Evolutionary conservation across 2,329 filamentous ascomycete species (phyloP).

Genomic region (Paecilomyces dactylethromorphus): DNA sequence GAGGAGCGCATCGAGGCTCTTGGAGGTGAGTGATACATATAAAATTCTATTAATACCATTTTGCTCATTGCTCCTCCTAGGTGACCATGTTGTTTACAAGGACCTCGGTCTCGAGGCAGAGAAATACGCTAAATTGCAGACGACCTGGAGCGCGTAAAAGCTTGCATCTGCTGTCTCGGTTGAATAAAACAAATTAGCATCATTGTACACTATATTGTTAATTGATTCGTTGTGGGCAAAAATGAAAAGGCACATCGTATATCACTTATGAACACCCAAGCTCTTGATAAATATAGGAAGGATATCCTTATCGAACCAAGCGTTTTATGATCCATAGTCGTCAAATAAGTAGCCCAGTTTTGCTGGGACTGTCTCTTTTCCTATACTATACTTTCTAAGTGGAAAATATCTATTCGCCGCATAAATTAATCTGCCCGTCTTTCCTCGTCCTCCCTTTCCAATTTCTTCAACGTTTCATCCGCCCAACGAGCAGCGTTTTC

Average conservation of each 20-base stretch:
- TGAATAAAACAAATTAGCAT: background rate
- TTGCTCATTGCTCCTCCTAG: constrained; percentile 21
- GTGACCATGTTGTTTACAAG: constrained; percentile 54
- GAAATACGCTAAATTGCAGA: constrained; percentile 58
- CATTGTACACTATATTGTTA: background rate
- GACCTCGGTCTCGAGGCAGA: constrained; percentile 54
- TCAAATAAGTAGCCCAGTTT: background rate
- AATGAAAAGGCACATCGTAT: background rate
- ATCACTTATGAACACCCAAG: background rate
- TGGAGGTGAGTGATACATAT: constrained; percentile 35
- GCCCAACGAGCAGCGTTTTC: constrained; percentile 34
- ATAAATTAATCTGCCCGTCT: background rate
- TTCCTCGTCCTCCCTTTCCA: constrained; percentile 4
- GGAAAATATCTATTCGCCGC: too few relatives aligned
- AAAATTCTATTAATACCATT: background rate
- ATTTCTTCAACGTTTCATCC: constrained; percentile 7
- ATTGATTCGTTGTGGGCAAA: background rate
- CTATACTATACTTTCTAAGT: too few relatives aligned
- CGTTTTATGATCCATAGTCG: background rate
- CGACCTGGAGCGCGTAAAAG: constrained; percentile 47
- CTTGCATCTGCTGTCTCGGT: background rate
- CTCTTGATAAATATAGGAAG: background rate
- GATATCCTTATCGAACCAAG: too few relatives aligned
- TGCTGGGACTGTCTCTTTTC: too few relatives aligned
- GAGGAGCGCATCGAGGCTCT: constrained; percentile 58